Percentiles rank a stretch among this genome's conserved stretches.
These are phyloP conservation scores for Ophiocordyceps camponoti-rufipedis DNA, from an alignment of 2,329 filamentous ascomycete genomes.

Conservation along the genomic window DNA sequence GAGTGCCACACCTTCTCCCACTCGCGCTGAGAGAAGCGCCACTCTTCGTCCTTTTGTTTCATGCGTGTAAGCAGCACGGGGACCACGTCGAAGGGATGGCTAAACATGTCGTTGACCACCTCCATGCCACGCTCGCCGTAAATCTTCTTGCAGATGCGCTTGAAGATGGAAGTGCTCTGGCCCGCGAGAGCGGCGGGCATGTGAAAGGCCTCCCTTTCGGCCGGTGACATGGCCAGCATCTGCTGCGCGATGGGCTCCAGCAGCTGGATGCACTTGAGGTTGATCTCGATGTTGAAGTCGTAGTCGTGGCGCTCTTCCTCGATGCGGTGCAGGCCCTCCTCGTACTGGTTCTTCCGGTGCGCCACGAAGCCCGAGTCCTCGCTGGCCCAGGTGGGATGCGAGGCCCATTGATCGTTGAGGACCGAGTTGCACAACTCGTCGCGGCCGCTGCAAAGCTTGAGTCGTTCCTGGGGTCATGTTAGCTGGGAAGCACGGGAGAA, in stretches of 20 bases:
- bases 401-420: constrained; percentile 95
- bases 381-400: constrained; percentile 95
- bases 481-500: constrained; percentile 1
- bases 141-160: constrained; percentile 92
- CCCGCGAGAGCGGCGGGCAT: constrained; percentile 75
- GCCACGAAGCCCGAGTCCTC: constrained; percentile 97
- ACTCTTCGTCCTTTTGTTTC: constrained; percentile 94
- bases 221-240: constrained; percentile 59
- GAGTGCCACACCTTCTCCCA: constrained; percentile 99
- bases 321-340: constrained; percentile 86
- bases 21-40: constrained; percentile 90
- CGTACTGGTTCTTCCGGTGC: constrained; percentile 88
- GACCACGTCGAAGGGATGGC: constrained; percentile 67
- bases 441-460: constrained; percentile 82
- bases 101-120: constrained; percentile 76
- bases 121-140: constrained; percentile 78
- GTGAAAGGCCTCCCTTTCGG: constrained; percentile 56
- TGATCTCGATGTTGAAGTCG: constrained; percentile 94
- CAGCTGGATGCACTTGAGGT: constrained; percentile 85
- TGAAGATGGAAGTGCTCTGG: constrained; percentile 91
- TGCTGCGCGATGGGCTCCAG: constrained; percentile 88
- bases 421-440: constrained; percentile 90
- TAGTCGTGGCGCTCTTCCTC: constrained; percentile 98
- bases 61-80: constrained; percentile 75
- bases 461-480: constrained; percentile 42